Base-by-base conservation (phyloP, 306 rosid species). In the Dryas drummondii region DNA sequence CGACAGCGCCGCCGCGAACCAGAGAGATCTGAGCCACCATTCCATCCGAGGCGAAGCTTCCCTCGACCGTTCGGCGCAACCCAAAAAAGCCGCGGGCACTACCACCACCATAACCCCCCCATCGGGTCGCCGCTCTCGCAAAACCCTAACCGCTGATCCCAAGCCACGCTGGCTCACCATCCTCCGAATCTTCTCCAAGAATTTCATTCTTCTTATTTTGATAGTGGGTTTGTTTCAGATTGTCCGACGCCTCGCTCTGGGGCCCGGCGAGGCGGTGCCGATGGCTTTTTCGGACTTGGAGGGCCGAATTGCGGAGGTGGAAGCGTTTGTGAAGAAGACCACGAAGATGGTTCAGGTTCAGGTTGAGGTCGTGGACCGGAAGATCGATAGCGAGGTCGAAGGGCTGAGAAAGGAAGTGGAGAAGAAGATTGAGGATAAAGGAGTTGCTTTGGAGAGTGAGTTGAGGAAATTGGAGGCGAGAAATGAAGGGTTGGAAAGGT, bases 351-450 rank as follows among this genome's bases (percentile, higher is more conserved):
- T 88, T 15, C 97, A 92, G 84, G 86, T 90, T 65, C 97, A 91
- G 53, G 96, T 96, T 4, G 98, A 92, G 61, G 91, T 89, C 4
- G 86, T 91, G 64, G 94, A 91, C 71, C 91, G 88, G 75, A 92
- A 92, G 85, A 85, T 94, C 9, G 94, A 81, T 68, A 77, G 73
- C 37, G 87, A 84, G 81, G 84, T 90, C 10, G 89, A 85, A 11
- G 96, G 85, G 49, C 76, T 94, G 67, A 90, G 88, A 79, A 84
- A 74, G 80, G 97, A 91, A 42, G 51, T 89, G 42, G 78, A 56
- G 53, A 76, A 62, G 73, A 88, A 70, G 83, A 85, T 93, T 68
- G 89, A 90, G 54, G 88, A 82, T 7, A 81, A 85, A 74, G 86
- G 88, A 8, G 79, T 70, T 16, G 66, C 79, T 61, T 82, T 84